These are phyloP conservation scores for Delitschia confertaspora DNA, from an alignment of 495 filamentous ascomycete species.

Conservation along the genomic window DNA sequence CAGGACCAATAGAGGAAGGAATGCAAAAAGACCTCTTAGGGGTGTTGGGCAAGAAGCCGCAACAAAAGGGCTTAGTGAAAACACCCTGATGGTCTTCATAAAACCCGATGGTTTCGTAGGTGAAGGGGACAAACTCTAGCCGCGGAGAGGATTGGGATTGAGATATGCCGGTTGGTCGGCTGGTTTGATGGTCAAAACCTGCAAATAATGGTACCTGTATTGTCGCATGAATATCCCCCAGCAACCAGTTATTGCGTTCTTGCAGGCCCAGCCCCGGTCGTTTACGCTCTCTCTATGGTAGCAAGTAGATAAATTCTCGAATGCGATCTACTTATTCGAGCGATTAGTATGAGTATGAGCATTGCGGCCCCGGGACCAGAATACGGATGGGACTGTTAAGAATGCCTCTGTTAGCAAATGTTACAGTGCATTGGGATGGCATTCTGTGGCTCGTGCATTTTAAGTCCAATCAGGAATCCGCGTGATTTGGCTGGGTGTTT, in stretches of 20 bases:
- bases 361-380: no score
- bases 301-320: no score
- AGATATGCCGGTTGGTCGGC: no score
- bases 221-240: conserved; percentile 19
- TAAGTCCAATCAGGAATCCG: no score
- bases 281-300: no score
- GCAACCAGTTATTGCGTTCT: conserved; percentile 11
- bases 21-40: no score
- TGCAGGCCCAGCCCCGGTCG: conserved; percentile 12
- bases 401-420: background rate
- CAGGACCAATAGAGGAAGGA: background rate
- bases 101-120: background rate
- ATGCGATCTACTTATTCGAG: no score
- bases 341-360: no score
- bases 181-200: no score
- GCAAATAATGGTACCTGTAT: conserved; percentile 11
- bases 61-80: background rate
- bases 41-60: conserved; percentile 15
- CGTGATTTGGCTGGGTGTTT: background rate
- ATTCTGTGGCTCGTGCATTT: background rate
- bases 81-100: background rate
- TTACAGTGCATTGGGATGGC: background rate
- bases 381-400: background rate
- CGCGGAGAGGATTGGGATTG: no score
- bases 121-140: background rate